phyloP scores from a whole-genome alignment of 768 basidiomycete species.

The Hebeloma cylindrosporum region DNA sequence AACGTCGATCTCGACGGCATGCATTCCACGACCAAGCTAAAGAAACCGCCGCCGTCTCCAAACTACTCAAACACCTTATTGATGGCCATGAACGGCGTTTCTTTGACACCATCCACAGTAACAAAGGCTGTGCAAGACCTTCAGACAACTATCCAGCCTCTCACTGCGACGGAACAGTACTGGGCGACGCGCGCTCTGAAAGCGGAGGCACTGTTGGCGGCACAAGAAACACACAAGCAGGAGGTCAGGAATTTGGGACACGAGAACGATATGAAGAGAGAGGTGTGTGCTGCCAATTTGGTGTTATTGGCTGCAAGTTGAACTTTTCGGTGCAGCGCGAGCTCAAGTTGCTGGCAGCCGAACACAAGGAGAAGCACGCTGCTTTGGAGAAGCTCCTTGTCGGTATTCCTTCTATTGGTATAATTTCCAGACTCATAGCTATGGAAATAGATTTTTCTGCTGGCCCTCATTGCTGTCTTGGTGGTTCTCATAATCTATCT shows the following conservation, averaged over 20 bases:
- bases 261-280: conserved; percentile 45
- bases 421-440: not conserved
- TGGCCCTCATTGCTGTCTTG: conserved; percentile 34
- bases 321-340: conserved; percentile 49
- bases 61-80: not conserved
- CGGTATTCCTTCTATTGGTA: conserved; percentile 16
- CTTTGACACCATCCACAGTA: too few relatives aligned
- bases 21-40: conserved; percentile 8
- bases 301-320: not conserved
- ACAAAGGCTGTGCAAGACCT: not conserved
- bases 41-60: conserved; percentile 9
- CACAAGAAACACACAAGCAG: conserved; percentile 45
- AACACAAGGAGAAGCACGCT: conserved; percentile 48
- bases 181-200: conserved; percentile 68
- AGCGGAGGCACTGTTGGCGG: conserved; percentile 60
- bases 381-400: conserved; percentile 57
- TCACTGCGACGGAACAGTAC: conserved; percentile 48
- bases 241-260: conserved; percentile 46
- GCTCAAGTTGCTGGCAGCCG: conserved; percentile 33
- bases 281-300: conserved; percentile 36
- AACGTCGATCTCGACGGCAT: too few relatives aligned
- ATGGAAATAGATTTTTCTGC: conserved; percentile 32
- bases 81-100: too few relatives aligned
- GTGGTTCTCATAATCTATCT: conserved; percentile 37
- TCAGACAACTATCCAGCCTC: conserved; percentile 13